Conservation (phyloP, 768 basidiomycete species). For the Tricholoma flavovirens region DNA sequence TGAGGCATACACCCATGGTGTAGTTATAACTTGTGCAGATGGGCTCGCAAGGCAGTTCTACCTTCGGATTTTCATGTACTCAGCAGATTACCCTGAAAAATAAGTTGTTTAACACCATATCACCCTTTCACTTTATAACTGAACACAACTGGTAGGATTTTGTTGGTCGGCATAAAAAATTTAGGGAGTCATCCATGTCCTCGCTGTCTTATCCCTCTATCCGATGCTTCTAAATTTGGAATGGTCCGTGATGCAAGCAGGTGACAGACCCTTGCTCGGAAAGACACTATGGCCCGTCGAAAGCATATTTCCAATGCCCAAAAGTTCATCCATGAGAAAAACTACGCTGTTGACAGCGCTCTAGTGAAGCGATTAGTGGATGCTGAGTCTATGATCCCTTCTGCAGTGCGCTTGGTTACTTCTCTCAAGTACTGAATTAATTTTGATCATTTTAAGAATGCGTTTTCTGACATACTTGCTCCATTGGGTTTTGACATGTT, state of each 20-base stretch:
- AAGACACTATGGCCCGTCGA: neutral
- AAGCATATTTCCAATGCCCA: constrained; percentile 14
- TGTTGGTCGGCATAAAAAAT: constrained; percentile 16
- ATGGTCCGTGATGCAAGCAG: neutral
- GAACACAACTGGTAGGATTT: constrained; percentile 13
- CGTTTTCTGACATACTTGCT: no score
- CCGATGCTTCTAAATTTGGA: constrained; percentile 6
- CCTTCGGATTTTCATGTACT: constrained; percentile 24
- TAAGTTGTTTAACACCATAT: constrained; percentile 5
- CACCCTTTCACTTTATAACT: no score
- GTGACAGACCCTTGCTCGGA: neutral
- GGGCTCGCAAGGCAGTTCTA: constrained; percentile 19
- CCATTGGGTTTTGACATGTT: no score
- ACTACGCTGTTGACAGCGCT: neutral
- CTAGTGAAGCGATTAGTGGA: no score
- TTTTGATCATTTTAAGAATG: no score
- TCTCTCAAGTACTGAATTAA: no score
- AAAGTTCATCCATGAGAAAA: constrained; percentile 19
- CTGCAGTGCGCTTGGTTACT: no score
- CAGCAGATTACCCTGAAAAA: constrained; percentile 29
- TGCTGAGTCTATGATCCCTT: no score
- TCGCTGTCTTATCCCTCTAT: constrained; percentile 10
- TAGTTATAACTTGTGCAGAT: constrained; percentile 18
- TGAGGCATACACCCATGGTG: constrained; percentile 19
- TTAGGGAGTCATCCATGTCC: constrained; percentile 18